A percentile compares a stretch with the other conserved stretches of the same genome.
Conservation (phyloP, 2,329 filamentous ascomycete species). For the Chrysosporium queenslandicum region DNA sequence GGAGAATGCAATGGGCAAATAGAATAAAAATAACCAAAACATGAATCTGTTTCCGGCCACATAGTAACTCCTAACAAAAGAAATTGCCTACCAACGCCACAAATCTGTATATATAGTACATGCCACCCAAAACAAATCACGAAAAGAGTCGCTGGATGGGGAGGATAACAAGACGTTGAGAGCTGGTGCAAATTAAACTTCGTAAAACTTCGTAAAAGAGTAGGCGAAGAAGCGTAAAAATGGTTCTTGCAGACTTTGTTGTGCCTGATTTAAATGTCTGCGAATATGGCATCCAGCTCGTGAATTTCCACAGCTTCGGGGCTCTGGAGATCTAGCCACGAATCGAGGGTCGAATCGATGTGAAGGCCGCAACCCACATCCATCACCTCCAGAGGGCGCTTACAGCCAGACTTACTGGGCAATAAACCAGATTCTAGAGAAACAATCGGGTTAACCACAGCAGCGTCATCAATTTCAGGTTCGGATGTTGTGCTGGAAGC, state of each 20-base stretch:
- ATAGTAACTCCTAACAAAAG: background rate
- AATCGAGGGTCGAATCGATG: slow-evolving; percentile 33
- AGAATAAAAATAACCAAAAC: background rate
- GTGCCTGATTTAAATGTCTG: slow-evolving; percentile 50
- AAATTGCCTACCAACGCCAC: slow-evolving; percentile 1
- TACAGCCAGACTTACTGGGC: background rate
- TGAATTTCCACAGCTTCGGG: slow-evolving; percentile 87
- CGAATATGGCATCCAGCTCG: slow-evolving; percentile 80
- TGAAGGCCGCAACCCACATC: slow-evolving; percentile 33
- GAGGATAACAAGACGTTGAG: slow-evolving; percentile 2
- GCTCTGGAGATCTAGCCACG: slow-evolving; percentile 55
- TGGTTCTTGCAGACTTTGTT: no score
- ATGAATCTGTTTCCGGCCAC: background rate
- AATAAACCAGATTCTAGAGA: slow-evolving; percentile 15
- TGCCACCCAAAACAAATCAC: background rate
- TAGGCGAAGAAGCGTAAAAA: no score
- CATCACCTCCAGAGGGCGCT: slow-evolving; percentile 28
- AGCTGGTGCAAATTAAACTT: background rate
- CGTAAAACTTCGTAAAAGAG: background rate
- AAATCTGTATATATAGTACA: slow-evolving; percentile 4
- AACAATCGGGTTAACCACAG: background rate
- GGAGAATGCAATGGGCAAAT: background rate
- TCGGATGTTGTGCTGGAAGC: slow-evolving; percentile 32
- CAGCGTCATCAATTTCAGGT: slow-evolving; percentile 19
- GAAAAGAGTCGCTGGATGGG: background rate